Evolutionary conservation across 768 basidiomycete species (phyloP).

Genomic region (Tylopilus sp.): DNA sequence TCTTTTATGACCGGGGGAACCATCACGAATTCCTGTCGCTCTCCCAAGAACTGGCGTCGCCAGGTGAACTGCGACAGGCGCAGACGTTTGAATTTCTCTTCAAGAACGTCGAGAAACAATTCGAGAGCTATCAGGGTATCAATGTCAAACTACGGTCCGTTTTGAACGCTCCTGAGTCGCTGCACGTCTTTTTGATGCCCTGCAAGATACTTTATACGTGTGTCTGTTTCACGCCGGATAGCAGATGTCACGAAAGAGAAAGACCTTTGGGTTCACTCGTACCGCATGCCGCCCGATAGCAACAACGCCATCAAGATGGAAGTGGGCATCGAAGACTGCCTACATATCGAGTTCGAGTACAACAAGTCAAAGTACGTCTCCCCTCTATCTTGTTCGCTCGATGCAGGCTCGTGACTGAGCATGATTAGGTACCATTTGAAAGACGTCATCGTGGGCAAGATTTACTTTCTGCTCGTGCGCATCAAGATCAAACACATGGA

Average conservation of each 20-base stretch:
- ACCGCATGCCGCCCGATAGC: constrained; percentile 96
- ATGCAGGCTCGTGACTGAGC: background rate
- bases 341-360: constrained; percentile 99
- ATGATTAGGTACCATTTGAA: constrained; percentile 87
- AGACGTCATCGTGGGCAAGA: constrained; percentile 99
- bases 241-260: constrained; percentile 91
- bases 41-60: constrained; percentile 91
- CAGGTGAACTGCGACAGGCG: constrained; percentile 95
- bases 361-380: constrained; percentile 92
- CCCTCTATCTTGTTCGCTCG: background rate
- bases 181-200: constrained; percentile 3
- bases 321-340: constrained; percentile 97
- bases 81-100: constrained; percentile 97
- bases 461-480: constrained; percentile 96
- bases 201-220: constrained; percentile 84
- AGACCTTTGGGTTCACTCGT: constrained; percentile 98
- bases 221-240: constrained; percentile 86
- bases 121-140: constrained; percentile 96
- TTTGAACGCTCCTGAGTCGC: background rate
- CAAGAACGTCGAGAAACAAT: constrained; percentile 99
- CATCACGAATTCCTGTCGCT: constrained; percentile 97
- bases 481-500: constrained; percentile 99
- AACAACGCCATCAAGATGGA: constrained; percentile 99
- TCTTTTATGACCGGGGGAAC: constrained; percentile 97
- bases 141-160: constrained; percentile 93